Evolutionary conservation across 768 basidiomycete genomes (phyloP).

Genomic region (Lenzites betulinus): DNA sequence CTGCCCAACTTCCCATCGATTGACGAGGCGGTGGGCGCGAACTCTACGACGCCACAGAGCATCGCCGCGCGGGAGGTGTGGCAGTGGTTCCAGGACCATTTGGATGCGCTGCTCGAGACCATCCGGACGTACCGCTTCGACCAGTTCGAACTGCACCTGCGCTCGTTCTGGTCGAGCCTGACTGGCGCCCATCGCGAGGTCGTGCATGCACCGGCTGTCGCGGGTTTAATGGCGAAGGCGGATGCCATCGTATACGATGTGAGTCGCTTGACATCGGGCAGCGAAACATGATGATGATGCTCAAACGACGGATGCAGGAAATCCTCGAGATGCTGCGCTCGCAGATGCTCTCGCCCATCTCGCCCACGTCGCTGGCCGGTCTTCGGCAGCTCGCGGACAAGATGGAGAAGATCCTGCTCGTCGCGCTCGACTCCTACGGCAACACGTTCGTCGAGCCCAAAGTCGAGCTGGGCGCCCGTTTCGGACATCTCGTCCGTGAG

Average conservation of each 20-base stretch:
- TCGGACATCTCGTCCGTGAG: constrained; percentile 87
- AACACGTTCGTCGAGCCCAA: constrained; percentile 91
- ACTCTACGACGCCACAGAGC: constrained; percentile 73
- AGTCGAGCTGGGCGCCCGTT: constrained; percentile 87
- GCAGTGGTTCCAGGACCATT: constrained; percentile 91
- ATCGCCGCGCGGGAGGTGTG: constrained; percentile 86
- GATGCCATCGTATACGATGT: constrained; percentile 92
- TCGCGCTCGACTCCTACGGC: constrained; percentile 80
- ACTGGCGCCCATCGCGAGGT: constrained; percentile 80
- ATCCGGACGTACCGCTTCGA: constrained; percentile 81
- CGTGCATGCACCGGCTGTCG: constrained; percentile 86
- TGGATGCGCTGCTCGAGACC: constrained; percentile 79
- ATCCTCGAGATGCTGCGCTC: constrained; percentile 83
- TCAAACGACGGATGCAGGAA: constrained; percentile 53
- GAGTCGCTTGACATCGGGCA: constrained; percentile 37
- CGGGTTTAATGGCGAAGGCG: constrained; percentile 85
- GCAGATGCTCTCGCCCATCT: constrained; percentile 80
- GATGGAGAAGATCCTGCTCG: constrained; percentile 87
- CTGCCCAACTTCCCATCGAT: constrained; percentile 82
- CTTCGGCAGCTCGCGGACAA: constrained; percentile 83
- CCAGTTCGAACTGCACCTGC: constrained; percentile 85
- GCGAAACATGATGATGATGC: not conserved
- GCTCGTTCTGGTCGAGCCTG: constrained; percentile 82
- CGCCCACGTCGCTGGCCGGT: constrained; percentile 64
- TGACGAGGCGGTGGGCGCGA: constrained; percentile 79